Percentiles rank a stretch among this genome's conserved stretches.
Evolutionary conservation across 2,329 filamentous ascomycete genomes (phyloP).

Genomic region (Truncatella angustata): DNA sequence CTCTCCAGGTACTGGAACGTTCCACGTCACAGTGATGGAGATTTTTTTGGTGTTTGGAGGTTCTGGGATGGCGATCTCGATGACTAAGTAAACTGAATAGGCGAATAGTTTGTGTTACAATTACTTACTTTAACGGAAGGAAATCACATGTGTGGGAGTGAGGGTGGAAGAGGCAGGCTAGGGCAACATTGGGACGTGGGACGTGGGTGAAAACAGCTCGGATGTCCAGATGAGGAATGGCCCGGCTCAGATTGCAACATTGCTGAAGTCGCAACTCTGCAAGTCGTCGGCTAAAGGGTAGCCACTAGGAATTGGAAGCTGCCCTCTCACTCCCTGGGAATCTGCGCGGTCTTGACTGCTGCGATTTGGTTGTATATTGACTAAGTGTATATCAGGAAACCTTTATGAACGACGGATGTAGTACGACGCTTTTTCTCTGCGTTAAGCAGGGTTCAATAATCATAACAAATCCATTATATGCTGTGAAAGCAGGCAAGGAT

Average conservation of each 20-base stretch:
- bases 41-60: not conserved
- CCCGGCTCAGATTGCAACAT: not conserved
- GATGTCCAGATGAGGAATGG: conserved; percentile 6
- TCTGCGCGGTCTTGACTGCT: too few species aligned
- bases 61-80: not conserved
- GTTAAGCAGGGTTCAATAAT: too few species aligned
- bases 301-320: not conserved
- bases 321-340: too few species aligned
- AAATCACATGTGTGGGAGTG: conserved; percentile 4
- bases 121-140: not conserved
- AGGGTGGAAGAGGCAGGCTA: not conserved
- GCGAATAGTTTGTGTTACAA: not conserved
- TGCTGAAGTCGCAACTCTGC: not conserved
- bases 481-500: not conserved
- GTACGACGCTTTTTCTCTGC: too few species aligned
- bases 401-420: too few species aligned
- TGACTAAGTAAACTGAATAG: not conserved
- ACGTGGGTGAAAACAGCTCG: not conserved
- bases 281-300: not conserved
- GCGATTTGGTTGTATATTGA: too few species aligned
- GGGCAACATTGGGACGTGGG: not conserved
- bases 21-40: conserved; percentile 1
- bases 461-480: too few species aligned
- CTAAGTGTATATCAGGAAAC: too few species aligned
- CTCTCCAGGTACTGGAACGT: not conserved